Evolutionary conservation across 2,329 filamentous ascomycete species (phyloP), one percentile per base, ranked within the genome.

Genomic region (Arachnopeziza araneosa): DNA sequence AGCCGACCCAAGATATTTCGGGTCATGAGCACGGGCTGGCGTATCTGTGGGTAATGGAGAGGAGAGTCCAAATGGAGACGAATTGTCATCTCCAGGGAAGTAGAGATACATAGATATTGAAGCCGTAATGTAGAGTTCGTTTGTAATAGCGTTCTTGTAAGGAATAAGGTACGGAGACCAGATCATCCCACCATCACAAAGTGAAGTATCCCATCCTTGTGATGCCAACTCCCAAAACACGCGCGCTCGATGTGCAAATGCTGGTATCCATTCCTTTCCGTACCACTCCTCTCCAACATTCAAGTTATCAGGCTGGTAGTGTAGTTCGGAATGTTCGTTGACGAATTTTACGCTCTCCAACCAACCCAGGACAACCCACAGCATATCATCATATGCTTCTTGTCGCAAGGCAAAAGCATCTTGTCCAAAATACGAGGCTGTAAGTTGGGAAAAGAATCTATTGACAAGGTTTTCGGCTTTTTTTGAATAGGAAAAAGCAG

Each of bases 101-200:
- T 93, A 83, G 5, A 95, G 81, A 71, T 96, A 97, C 93, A 98
- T 97, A 57, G 82, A 84, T 44, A 93, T 83, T 23, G 90, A 95
- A 0, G 91, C 91, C 0, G 93, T 82, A 62, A 97, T 90, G 75
- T 84, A 97, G 1, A 97, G 82, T 72, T 97, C 86, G 70, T 97
- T 97, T 30, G 93, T 98, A 68, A 98, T 96, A 64, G 93, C 91
- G 70, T 98, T 98, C 72, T 97, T 98, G 78, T 97, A 98, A 0
- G 92, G 91, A 49, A 81, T 75, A 26, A 93, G 76, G 44, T 84
- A 83, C 2, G 91, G 91, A 66, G 90, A 96, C 93, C 93, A 98
- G 17, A 86, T 83, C 89, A 98, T 96, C 52, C 93, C 93, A 23
- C 93, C 93, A 4, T 83, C 83, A 69, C 93, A 98, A 5, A 96